Conservation (phyloP, 2,329 filamentous ascomycete species). For the Hypoxylon sp. region DNA sequence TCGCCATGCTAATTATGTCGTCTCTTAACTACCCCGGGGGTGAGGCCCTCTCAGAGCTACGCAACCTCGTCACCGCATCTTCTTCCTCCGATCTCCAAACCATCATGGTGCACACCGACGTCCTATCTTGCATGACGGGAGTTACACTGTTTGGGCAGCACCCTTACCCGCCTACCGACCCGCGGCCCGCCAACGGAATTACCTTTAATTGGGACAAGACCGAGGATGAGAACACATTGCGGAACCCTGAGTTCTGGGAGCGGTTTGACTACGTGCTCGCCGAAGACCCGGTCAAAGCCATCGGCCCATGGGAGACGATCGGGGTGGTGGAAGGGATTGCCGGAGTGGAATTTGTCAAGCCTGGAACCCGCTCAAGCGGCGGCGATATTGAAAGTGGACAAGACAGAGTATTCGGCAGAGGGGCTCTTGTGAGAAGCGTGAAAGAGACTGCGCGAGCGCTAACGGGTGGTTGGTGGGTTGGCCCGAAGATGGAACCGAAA, state of each 20-base stretch:
- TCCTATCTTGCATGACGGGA: conserved; percentile 74
- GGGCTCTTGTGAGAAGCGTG: conserved; percentile 49
- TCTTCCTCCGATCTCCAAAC: conserved; percentile 42
- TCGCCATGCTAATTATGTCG: conserved; percentile 76
- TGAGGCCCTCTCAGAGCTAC: conserved; percentile 70
- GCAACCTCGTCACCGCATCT: conserved; percentile 48
- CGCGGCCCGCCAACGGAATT: conserved; percentile 39
- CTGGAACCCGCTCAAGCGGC: conserved; percentile 43
- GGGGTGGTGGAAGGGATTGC: conserved; percentile 65
- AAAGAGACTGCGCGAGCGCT: conserved; percentile 52
- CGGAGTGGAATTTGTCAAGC: conserved; percentile 65
- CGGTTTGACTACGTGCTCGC: conserved; percentile 68
- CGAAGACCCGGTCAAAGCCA: conserved; percentile 58
- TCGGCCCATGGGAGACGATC: conserved; percentile 63
- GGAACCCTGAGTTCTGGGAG: conserved; percentile 65
- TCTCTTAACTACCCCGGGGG: conserved; percentile 95
- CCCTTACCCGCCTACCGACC: conserved; percentile 40
- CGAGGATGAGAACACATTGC: conserved; percentile 57
- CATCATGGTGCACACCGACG: conserved; percentile 67
- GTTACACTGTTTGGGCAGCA: conserved; percentile 71
- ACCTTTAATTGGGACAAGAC: conserved; percentile 67
- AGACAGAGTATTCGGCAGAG: conserved; percentile 55
- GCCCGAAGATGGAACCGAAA: conserved; percentile 65
- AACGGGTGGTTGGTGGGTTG: conserved; percentile 71
- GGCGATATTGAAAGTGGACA: conserved; percentile 37